Conservation (phyloP, 1,284 basidiomycete genomes). For the Sparassis latifolia region DNA sequence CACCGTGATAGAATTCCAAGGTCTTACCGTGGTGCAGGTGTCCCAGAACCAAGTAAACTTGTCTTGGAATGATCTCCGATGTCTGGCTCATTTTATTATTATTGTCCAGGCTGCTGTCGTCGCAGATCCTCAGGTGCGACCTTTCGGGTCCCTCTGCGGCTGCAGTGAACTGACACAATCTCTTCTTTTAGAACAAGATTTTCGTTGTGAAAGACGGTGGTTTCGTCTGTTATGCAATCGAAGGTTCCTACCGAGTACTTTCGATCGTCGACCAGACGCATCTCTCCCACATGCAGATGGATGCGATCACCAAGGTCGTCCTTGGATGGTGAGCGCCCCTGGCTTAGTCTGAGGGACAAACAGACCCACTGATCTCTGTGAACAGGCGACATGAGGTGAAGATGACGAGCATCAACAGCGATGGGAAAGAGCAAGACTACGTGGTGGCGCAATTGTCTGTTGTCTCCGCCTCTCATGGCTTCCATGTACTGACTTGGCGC, state of each 20-base stretch:
- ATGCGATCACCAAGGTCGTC: conserved; percentile 50
- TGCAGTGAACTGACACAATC: too few relatives aligned
- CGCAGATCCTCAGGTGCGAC: conserved; percentile 56
- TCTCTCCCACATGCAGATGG: conserved; percentile 50
- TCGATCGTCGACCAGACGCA: conserved; percentile 79
- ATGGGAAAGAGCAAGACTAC: conserved; percentile 46
- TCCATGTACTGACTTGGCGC: background rate
- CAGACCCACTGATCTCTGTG: background rate
- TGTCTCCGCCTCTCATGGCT: background rate
- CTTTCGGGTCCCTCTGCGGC: background rate
- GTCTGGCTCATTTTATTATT: background rate
- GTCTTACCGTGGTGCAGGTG: conserved; percentile 73
- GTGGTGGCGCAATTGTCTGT: conserved; percentile 70
- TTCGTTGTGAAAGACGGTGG: conserved; percentile 76
- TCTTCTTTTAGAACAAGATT: conserved; percentile 47
- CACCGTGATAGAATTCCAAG: conserved; percentile 70
- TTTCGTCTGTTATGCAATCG: conserved; percentile 68
- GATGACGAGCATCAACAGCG: conserved; percentile 54
- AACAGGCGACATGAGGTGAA: conserved; percentile 60
- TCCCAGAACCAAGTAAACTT: conserved; percentile 57
- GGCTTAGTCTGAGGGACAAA: conserved; percentile 6
- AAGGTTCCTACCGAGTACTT: conserved; percentile 70
- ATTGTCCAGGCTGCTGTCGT: conserved; percentile 58
- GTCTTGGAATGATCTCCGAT: background rate
- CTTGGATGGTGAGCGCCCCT: conserved; percentile 41